Evolutionary conservation across 257 asterid genomes (phyloP).

Genomic region (Solanum pimpinellifolium): DNA sequence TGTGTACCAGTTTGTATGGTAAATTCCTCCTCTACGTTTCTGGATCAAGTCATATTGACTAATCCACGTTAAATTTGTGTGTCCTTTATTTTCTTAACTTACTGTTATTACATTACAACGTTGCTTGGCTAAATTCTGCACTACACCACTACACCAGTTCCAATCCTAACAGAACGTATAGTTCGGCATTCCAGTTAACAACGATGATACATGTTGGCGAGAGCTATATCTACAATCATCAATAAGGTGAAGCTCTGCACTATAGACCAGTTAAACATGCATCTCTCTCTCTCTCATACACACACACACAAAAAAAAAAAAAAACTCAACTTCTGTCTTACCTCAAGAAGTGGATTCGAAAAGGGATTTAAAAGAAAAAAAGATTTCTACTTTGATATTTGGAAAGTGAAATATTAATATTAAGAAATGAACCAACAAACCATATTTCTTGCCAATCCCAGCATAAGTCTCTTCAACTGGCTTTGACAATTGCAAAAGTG

Average conservation of each 20-base stretch:
- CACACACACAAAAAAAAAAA: not conserved
- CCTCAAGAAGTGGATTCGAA: not conserved
- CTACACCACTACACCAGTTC: not conserved
- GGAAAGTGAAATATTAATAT: not conserved
- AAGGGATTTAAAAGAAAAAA: not conserved
- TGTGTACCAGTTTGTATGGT: not conserved
- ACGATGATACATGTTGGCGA: not conserved
- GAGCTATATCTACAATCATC: not conserved
- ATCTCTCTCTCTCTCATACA: not conserved
- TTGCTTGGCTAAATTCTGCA: not conserved
- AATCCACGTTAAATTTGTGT: not conserved
- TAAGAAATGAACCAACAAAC: constrained; percentile 18
- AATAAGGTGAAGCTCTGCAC: not conserved
- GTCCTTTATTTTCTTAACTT: not conserved
- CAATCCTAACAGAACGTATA: not conserved
- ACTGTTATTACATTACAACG: not conserved
- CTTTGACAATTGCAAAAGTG: constrained; percentile 68
- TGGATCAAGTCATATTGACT: not conserved
- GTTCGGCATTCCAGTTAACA: not conserved
- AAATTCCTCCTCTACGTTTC: not conserved
- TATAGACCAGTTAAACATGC: not conserved
- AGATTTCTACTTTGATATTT: not conserved
- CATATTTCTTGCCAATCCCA: constrained; percentile 65
- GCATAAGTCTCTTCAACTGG: constrained; percentile 76
- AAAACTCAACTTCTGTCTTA: not conserved